A percentile compares a stretch with the other conserved stretches of the same genome.
phyloP scores from a whole-genome alignment of 768 basidiomycete species.

The Termitomyces eurrhizus region DNA sequence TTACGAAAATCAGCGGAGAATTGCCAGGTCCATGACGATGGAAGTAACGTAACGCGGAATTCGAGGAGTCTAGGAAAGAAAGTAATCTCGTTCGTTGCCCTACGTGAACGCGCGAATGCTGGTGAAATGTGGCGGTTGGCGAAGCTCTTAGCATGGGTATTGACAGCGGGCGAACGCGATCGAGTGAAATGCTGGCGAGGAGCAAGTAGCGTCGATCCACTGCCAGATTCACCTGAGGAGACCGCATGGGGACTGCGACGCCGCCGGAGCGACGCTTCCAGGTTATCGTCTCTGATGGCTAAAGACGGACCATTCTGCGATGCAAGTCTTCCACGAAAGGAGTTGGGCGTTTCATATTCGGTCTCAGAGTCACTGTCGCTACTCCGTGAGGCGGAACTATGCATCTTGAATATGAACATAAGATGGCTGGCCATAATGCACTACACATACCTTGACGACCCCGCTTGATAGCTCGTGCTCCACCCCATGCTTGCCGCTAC shows the following conservation, averaged over 20 bases:
- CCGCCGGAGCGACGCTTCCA: constrained; percentile 24
- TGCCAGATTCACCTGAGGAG: constrained; percentile 38
- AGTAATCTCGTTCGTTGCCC: constrained; percentile 21
- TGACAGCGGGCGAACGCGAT: constrained; percentile 63
- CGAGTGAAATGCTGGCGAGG: constrained; percentile 56
- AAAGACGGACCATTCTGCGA: constrained; percentile 26
- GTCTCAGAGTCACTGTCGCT: constrained; percentile 58
- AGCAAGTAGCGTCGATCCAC: constrained; percentile 26
- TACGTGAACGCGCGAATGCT: constrained; percentile 39
- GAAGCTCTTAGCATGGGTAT: constrained; percentile 31
- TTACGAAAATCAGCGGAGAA: constrained; percentile 61
- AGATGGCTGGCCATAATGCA: background rate
- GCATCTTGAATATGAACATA: background rate
- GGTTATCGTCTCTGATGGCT: constrained; percentile 21
- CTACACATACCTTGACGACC: constrained; percentile 67
- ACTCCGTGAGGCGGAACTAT: constrained; percentile 46
- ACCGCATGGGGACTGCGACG: constrained; percentile 27
- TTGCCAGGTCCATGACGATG: constrained; percentile 34
- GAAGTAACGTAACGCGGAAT: constrained; percentile 41
- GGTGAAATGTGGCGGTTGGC: constrained; percentile 34
- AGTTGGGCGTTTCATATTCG: constrained; percentile 40
- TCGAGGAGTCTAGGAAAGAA: constrained; percentile 48
- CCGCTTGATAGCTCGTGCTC: constrained; percentile 87
- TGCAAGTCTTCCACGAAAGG: constrained; percentile 40
- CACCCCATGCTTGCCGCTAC: constrained; percentile 47